A percentile compares a stretch with the other conserved stretches of the same genome.
Conservation (phyloP, 805 yeast genomes). For the Candida lessepsii region DNA sequence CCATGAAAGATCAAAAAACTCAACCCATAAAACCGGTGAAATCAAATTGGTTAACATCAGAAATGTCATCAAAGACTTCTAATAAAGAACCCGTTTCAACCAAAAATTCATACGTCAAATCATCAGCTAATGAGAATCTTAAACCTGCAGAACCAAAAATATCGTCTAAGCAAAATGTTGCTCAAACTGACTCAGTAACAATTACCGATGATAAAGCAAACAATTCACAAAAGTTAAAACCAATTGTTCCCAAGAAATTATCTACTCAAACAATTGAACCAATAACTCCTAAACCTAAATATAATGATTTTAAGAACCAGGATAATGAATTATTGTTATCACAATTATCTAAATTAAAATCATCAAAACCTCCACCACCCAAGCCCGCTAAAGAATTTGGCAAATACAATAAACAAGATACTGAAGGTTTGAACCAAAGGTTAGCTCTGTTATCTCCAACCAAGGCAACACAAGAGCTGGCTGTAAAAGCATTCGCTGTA, state of each 20-base stretch:
- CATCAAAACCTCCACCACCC: conserved; percentile 9
- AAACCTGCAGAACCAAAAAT: conserved; percentile 5
- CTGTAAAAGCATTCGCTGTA: neutral
- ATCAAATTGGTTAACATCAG: conserved; percentile 13
- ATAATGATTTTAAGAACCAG: conserved; percentile 5
- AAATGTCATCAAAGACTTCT: conserved; percentile 8
- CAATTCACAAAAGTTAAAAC: neutral
- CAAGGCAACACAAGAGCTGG: neutral
- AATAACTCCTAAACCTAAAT: neutral
- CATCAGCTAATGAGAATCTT: conserved; percentile 14
- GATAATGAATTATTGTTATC: conserved; percentile 25
- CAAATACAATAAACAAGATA: conserved; percentile 4
- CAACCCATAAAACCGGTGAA: conserved; percentile 17
- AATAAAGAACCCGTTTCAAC: conserved; percentile 4
- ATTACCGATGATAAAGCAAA: neutral
- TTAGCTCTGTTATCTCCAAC: conserved; percentile 4
- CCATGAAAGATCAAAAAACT: neutral
- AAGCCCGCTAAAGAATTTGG: conserved; percentile 10
- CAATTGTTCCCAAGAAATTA: conserved; percentile 4
- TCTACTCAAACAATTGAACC: no score
- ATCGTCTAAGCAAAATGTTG: neutral
- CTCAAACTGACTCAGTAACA: neutral
- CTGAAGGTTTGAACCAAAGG: conserved; percentile 13
- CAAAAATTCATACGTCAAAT: conserved; percentile 15
- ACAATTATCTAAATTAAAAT: conserved; percentile 23